A percentile compares a stretch with the other conserved stretches of the same genome.
These are phyloP conservation scores for Hysterium pulicare DNA, from an alignment of 2,329 filamentous ascomycete species.

Conservation along the genomic window DNA sequence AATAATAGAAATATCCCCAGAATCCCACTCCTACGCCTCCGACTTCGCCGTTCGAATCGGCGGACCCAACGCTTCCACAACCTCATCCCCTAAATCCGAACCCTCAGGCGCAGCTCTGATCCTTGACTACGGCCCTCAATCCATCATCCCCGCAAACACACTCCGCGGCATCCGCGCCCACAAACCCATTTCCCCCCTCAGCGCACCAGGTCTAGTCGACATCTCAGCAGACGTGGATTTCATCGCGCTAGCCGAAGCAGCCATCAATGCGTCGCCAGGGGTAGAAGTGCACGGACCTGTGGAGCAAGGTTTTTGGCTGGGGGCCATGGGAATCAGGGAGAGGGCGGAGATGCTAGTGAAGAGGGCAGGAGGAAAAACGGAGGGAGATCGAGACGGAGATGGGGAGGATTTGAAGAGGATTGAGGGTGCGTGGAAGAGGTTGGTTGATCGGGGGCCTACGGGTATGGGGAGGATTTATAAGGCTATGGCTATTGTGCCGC, in stretches of 20 bases:
- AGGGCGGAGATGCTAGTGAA: slow-evolving; percentile 27
- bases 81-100: slow-evolving; percentile 46
- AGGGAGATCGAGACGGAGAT: slow-evolving; percentile 9
- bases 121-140: slow-evolving; percentile 83
- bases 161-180: slow-evolving; percentile 84
- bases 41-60: slow-evolving; percentile 86
- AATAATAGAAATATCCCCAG: slow-evolving; percentile 85
- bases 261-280: slow-evolving; percentile 68
- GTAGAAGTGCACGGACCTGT: slow-evolving; percentile 93
- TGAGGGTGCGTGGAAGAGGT: slow-evolving; percentile 70
- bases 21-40: slow-evolving; percentile 72
- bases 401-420: slow-evolving; percentile 49
- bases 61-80: slow-evolving; percentile 45
- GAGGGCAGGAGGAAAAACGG: slow-evolving; percentile 14
- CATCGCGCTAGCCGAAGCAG: slow-evolving; percentile 76
- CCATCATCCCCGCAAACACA: slow-evolving; percentile 80
- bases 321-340: slow-evolving; percentile 71
- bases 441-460: slow-evolving; percentile 76
- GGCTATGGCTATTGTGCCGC: slow-evolving; percentile 80
- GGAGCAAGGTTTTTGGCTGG: slow-evolving; percentile 76
- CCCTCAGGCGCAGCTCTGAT: slow-evolving; percentile 88
- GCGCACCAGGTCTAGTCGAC: slow-evolving; percentile 77
- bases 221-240: slow-evolving; percentile 95
- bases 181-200: slow-evolving; percentile 72
- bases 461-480: slow-evolving; percentile 98